Evolutionary conservation across 1,284 basidiomycete genomes (phyloP).

Genomic region (Leccinum subspadiceum): DNA sequence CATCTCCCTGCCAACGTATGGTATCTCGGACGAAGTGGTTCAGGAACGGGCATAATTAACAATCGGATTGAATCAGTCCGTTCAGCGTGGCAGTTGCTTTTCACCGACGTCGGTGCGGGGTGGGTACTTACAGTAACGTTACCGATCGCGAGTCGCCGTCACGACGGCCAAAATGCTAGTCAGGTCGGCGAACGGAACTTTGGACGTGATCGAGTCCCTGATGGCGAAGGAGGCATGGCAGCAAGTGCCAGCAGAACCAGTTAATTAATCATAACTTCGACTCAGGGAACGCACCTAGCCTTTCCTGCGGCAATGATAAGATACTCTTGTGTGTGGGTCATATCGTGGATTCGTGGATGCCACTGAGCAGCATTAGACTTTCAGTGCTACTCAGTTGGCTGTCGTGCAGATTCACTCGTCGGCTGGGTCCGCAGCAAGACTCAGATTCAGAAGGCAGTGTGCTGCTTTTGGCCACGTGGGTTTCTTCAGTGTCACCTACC

Average conservation of each 20-base stretch:
- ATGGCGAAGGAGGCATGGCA: not conserved
- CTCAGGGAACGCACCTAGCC: not conserved
- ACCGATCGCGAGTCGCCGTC: not conserved
- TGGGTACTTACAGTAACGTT: not conserved
- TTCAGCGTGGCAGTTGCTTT: not conserved
- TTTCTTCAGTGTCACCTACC: not conserved
- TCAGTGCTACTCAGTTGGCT: not conserved
- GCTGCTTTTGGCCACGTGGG: not conserved
- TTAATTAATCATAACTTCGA: not conserved
- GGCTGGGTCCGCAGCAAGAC: no score
- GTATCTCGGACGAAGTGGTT: not conserved
- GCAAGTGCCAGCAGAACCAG: not conserved
- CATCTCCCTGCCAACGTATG: not conserved
- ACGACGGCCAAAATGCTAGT: not conserved
- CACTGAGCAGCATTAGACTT: not conserved
- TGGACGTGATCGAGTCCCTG: no score
- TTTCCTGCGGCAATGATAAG: not conserved
- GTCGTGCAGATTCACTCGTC: not conserved
- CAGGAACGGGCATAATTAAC: not conserved
- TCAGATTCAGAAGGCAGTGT: no score
- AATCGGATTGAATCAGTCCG: not conserved
- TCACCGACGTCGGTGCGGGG: not conserved
- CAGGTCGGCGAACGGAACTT: not conserved
- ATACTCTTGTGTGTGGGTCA: not conserved
- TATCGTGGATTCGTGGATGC: not conserved